phyloP scores from a whole-genome alignment of 2,329 filamentous ascomycete species.

The Lojkania enalia region DNA sequence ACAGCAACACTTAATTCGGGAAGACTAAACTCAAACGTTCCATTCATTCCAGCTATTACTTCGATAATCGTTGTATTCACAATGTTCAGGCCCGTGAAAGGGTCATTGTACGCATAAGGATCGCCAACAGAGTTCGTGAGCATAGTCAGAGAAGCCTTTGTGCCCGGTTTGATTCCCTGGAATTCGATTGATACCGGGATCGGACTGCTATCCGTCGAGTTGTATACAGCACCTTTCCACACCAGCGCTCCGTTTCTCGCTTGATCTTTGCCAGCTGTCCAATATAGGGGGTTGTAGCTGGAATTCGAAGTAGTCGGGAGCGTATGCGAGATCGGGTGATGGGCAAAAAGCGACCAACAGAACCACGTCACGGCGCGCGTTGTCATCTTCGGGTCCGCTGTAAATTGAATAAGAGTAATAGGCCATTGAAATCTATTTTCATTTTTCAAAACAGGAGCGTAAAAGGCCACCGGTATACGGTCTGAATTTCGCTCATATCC shows the following conservation, averaged over 20 bases:
- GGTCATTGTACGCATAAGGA: slow-evolving; percentile 46
- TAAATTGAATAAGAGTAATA: slow-evolving; percentile 37
- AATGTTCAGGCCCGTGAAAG: slow-evolving; percentile 49
- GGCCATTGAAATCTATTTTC: slow-evolving; percentile 40
- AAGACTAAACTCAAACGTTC: slow-evolving; percentile 54
- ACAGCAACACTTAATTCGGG: slow-evolving; percentile 59
- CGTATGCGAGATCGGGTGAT: slow-evolving; percentile 30
- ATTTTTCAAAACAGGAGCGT: slow-evolving; percentile 44
- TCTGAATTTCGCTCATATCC: slow-evolving; percentile 67
- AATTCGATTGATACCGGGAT: slow-evolving; percentile 9
- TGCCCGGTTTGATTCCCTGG: slow-evolving; percentile 6
- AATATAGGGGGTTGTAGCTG: slow-evolving; percentile 9
- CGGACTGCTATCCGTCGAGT: slow-evolving; percentile 7
- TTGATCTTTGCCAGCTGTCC: slow-evolving; percentile 5
- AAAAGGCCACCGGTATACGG: slow-evolving; percentile 56
- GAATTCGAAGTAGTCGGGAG: slow-evolving; percentile 20
- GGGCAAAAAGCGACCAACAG: slow-evolving; percentile 34
- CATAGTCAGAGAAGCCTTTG: slow-evolving; percentile 37
- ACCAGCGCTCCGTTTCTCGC: slow-evolving; percentile 1
- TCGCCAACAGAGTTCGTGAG: slow-evolving; percentile 43
- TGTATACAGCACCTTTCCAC: slow-evolving; percentile 11
- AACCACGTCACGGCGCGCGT: slow-evolving; percentile 36
- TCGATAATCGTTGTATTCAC: slow-evolving; percentile 5
- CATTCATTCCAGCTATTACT: slow-evolving; percentile 36
- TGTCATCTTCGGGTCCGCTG: slow-evolving; percentile 32